Percentiles rank a stretch among this genome's conserved stretches.
Conservation (phyloP, 306 rosid species). For the Purshia tridentata region DNA sequence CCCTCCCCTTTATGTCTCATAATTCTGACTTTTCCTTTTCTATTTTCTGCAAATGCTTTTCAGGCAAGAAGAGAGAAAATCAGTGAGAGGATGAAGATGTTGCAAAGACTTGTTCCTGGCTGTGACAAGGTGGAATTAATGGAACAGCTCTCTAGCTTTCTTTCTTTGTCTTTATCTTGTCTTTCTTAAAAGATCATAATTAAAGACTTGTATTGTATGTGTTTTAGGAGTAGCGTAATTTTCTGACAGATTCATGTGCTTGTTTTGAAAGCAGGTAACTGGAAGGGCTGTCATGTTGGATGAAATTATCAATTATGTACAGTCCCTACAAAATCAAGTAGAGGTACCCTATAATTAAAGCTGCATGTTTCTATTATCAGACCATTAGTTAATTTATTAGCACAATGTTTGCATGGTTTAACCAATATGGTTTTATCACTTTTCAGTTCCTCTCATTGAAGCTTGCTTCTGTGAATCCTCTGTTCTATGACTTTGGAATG, state of each 20-base stretch:
- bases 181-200: conserved; percentile 9
- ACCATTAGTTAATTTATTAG: not conserved
- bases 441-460: conserved; percentile 87
- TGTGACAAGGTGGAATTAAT: conserved; percentile 69
- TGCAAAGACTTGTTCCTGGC: conserved; percentile 89
- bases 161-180: conserved; percentile 23
- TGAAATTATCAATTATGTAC: conserved; percentile 97
- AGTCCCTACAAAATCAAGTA: conserved; percentile 95
- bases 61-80: conserved; percentile 97
- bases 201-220: not conserved
- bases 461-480: conserved; percentile 75
- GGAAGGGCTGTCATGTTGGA: conserved; percentile 99
- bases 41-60: conserved; percentile 9
- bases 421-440: not conserved
- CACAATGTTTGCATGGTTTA: not conserved
- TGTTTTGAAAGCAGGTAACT: conserved; percentile 55
- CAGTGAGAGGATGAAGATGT: conserved; percentile 87
- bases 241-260: conserved; percentile 50
- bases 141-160: conserved; percentile 11
- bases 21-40: conserved; percentile 25
- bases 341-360: conserved; percentile 52
- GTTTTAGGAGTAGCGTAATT: not conserved
- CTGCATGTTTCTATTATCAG: not conserved
- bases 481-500: conserved; percentile 61
- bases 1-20: conserved; percentile 19